A percentile compares a stretch with the other conserved stretches of the same genome.
Conservation (phyloP, 352 stramenopile species). For the Globisporangium cystogenes region DNA sequence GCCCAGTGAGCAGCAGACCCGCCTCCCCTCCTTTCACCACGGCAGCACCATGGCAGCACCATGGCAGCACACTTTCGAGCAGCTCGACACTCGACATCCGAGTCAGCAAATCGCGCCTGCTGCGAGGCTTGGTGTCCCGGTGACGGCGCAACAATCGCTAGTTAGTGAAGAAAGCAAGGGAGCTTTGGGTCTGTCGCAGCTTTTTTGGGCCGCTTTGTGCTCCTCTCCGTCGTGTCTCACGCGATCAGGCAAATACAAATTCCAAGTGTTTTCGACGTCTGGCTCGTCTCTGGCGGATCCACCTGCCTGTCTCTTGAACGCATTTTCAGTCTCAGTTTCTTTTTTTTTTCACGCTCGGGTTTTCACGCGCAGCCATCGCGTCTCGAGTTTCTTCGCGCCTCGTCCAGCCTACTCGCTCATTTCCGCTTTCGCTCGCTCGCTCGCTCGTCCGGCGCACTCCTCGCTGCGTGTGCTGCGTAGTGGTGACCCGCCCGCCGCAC, state of each 20-base stretch:
- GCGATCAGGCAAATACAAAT: neutral
- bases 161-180: neutral
- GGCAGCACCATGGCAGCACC: no score
- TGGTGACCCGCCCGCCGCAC: no score
- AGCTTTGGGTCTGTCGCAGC: neutral
- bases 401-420: neutral
- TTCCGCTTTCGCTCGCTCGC: neutral
- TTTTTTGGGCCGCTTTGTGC: neutral
- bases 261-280: no score
- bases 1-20: no score
- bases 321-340: neutral
- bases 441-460: neutral
- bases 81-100: no score
- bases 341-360: neutral
- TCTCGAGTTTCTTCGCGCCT: no score
- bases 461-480: neutral
- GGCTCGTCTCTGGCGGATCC: neutral
- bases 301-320: neutral
- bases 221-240: neutral
- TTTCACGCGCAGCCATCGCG: neutral
- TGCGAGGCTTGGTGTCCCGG: no score
- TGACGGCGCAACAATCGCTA: neutral
- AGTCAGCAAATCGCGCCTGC: no score
- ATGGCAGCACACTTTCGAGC: no score
- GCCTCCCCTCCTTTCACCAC: no score